Evolutionary conservation across 495 filamentous ascomycete species (phyloP), one percentile per base, ranked within the genome.

Genomic region (Talaromyces proteolyticus): DNA sequence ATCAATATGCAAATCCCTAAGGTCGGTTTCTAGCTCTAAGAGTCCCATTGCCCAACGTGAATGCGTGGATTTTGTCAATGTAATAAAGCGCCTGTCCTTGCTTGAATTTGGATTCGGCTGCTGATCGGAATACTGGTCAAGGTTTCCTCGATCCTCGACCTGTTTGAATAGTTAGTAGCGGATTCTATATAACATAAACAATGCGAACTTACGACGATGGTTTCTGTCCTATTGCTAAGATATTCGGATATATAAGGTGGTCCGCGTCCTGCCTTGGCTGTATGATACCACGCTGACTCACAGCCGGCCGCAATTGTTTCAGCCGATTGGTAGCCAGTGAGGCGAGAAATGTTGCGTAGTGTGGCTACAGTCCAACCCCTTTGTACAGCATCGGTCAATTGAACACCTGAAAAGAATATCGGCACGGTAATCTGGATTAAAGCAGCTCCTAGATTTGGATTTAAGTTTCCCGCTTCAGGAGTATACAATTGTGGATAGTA

Each of bases 311-410:
- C 87, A 50, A 96, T 89, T 26, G 89, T 77, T 34, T 81, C 75
- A 18, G 89, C 84, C 1, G 82, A 86, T 56, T 89, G 85, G 87
- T 88, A 97, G 0, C 93, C 93, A 0, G 90, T 95, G 34, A 93
- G 69, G 5, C 84, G 82, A 3, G 86, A 78, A 29, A 96, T 81
- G 60, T 88, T 80, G 49, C 79, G 78, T 17, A 97, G 70, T 14
- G 86, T 82, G 25, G 73, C 69, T 52, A 95, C 77, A 0, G 81
- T 75, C 88, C 89, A 95, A 36, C 75, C 74, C 2, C 93, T 80
- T 60, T 97, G 90, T 2, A 63, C 68, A 12, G 78, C 53, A 53
- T 87, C 76, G 51, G 77, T 80, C 65, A 86, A 96, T 74, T 96
- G 77, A 17, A 97, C 78, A 0, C 78, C 93, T 0, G 91, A 84